Evolutionary conservation across 768 basidiomycete genomes (phyloP).

Genomic region (Boletus rex-veris): DNA sequence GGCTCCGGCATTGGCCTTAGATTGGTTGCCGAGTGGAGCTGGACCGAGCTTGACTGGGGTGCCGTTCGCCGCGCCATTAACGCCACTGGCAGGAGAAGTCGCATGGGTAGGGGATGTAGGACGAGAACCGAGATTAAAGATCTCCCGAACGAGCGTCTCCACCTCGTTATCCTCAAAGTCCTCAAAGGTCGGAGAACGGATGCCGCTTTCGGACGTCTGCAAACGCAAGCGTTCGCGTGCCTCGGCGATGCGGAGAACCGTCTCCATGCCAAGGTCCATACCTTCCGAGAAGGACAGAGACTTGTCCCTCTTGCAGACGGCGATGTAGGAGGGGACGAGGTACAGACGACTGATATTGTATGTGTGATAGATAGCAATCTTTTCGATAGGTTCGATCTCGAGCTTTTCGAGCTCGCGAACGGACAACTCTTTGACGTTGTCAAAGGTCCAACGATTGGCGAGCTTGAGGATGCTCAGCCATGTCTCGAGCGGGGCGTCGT

Average conservation of each 20-base stretch:
- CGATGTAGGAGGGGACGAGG: conserved; percentile 35
- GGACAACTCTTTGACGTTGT: conserved; percentile 36
- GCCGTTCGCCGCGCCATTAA: conserved; percentile 9
- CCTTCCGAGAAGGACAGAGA: conserved; percentile 39
- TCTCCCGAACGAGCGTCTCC: conserved; percentile 26
- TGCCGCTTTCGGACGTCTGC: conserved; percentile 28
- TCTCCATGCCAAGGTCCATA: conserved; percentile 39
- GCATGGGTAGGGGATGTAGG: conserved; percentile 20
- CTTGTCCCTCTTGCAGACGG: conserved; percentile 36
- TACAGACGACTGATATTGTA: conserved; percentile 33
- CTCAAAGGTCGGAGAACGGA: conserved; percentile 31
- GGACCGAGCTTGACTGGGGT: conserved; percentile 19
- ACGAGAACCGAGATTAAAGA: conserved; percentile 28
- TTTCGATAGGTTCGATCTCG: conserved; percentile 33
- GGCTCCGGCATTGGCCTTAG: conserved; percentile 18
- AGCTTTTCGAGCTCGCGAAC: conserved; percentile 39
- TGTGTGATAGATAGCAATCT: conserved; percentile 38
- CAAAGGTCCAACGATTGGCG: conserved; percentile 41
- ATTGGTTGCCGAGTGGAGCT: conserved; percentile 14
- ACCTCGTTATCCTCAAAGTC: conserved; percentile 31
- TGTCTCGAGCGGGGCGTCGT: conserved; percentile 37
- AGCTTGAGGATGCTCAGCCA: conserved; percentile 42
- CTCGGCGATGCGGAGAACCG: conserved; percentile 35
- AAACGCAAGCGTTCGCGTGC: conserved; percentile 41
- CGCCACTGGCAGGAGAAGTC: conserved; percentile 5